A percentile compares a stretch with the other conserved stretches of the same genome.
Conservation (phyloP, 495 filamentous ascomycete genomes). For the Hamigera avellanea region DNA sequence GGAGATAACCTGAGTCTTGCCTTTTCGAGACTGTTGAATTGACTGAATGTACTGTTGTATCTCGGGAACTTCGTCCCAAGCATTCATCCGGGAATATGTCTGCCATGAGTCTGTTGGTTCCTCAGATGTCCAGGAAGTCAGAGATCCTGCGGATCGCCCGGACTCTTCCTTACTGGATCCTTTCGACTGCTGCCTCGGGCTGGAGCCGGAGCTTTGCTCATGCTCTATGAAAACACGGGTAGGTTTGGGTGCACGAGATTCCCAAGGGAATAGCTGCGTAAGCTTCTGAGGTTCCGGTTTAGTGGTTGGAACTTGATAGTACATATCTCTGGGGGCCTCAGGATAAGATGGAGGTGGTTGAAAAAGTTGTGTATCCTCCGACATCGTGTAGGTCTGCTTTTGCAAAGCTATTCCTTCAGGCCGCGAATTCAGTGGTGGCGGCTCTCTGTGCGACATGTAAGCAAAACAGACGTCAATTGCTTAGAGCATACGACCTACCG, state of each 20-base stretch:
- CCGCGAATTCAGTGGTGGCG: conserved; percentile 60
- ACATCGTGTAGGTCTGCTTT: conserved; percentile 64
- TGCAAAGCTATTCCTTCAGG: conserved; percentile 75
- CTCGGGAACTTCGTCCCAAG: conserved; percentile 77
- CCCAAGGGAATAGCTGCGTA: conserved; percentile 78
- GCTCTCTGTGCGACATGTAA: conserved; percentile 42
- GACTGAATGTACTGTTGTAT: conserved; percentile 71
- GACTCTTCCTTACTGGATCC: conserved; percentile 21
- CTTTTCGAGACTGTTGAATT: conserved; percentile 51
- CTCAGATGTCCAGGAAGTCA: conserved; percentile 34
- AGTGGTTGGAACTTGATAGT: conserved; percentile 61
- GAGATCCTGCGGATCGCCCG: conserved; percentile 3
- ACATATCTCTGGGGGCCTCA: conserved; percentile 75
- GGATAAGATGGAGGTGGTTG: conserved; percentile 64
- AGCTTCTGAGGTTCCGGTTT: conserved; percentile 44
- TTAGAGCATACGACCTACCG: conserved; percentile 30
- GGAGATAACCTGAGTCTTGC: conserved; percentile 44
- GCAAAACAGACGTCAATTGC: conserved; percentile 2
- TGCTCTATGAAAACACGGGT: conserved; percentile 65
- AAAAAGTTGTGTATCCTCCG: conserved; percentile 55
- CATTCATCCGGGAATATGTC: conserved; percentile 58
- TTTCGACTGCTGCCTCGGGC: conserved; percentile 7
- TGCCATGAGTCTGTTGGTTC: conserved; percentile 46
- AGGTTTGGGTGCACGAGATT: conserved; percentile 48
- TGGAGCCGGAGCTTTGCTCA: conserved; percentile 5